Conservation (phyloP, 192 early-diverging fungal species). For the Coemansia sp. region DNA sequence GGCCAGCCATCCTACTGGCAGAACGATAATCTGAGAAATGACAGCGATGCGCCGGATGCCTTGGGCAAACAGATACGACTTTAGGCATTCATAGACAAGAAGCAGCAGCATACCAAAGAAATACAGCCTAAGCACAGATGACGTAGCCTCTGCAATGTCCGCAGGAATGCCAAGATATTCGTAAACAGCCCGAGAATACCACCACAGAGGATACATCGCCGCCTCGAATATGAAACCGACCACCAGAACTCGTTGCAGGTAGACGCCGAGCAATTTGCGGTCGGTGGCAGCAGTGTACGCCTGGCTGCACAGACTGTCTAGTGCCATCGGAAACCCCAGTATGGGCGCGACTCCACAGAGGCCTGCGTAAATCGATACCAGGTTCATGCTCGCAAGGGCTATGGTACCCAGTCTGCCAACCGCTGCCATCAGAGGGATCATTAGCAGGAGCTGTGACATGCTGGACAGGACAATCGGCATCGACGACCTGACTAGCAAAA, state of each 20-base stretch:
- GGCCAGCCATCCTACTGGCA: constrained; percentile 70
- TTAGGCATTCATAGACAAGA: constrained; percentile 78
- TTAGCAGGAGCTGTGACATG: constrained; percentile 34
- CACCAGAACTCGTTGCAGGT: constrained; percentile 79
- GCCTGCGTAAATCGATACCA: constrained; percentile 72
- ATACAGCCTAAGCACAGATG: constrained; percentile 64
- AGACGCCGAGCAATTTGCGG: constrained; percentile 64
- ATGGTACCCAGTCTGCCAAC: constrained; percentile 63
- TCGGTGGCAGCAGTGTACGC: constrained; percentile 69
- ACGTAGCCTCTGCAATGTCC: constrained; percentile 68
- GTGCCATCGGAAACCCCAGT: constrained; percentile 67
- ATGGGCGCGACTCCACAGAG: constrained; percentile 68
- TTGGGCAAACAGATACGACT: constrained; percentile 86
- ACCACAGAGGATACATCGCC: constrained; percentile 67
- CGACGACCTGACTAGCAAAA: constrained; percentile 23
- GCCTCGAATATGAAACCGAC: constrained; percentile 65
- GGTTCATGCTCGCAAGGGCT: constrained; percentile 69
- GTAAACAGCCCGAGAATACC: constrained; percentile 38
- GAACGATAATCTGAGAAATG: constrained; percentile 66
- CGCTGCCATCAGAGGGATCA: constrained; percentile 46
- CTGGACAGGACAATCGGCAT: constrained; percentile 43
- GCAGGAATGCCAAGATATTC: constrained; percentile 52
- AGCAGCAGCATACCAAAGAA: constrained; percentile 72
- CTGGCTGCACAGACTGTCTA: constrained; percentile 79
- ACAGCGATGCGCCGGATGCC: constrained; percentile 84